Evolutionary conservation across 257 asterid species (phyloP), one percentile per base, ranked within the genome.

Genomic region (Plantago ovata): DNA sequence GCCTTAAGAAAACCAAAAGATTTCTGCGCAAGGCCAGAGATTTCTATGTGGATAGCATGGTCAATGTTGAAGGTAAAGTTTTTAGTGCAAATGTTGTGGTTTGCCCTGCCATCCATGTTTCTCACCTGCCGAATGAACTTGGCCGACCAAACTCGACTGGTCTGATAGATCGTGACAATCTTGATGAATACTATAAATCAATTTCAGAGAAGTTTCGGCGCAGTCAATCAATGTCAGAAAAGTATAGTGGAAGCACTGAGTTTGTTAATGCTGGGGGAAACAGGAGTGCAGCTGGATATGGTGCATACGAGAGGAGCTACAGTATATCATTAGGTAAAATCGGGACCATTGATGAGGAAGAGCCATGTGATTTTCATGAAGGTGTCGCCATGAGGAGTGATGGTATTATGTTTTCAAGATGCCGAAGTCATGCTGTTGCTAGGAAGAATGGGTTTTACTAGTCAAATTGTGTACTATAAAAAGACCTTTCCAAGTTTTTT

Each of bases 311-410:
- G 13, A 63, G 86, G 60, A 79, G 84, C 68, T 79, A 68, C 51
- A 82, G 86, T 33, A 65, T 82, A 20, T 77, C 82, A 3, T 19
- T 77, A 13, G 90, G 90, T 13, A 79, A 72, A 14, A 77, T 82
- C 5, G 84, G 85, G 20, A 75, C 72, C 9, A 79, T 82, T 21
- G 73, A 82, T 42, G 90, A 79, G 52, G 86, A 82, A 9, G 78
- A 72, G 67, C 72, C 67, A 4, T 79, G 81, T 15, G 81, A 70
- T 3, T 82, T 76, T 38, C 51, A 67, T n/a, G 80, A 75, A 40
- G 39, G 65, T n/a, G 65, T 59, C 14, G 36, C 41, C 10, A n/a
- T 21, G 28, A 75, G 58, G 69, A 70, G 41, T 59, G 76, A 75
- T 28, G 36, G 36, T 7, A 59, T 67, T 16, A 38, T 56, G 49